Evolutionary conservation across 257 asterid species (phyloP).

Genomic region (Solanum okadae): DNA sequence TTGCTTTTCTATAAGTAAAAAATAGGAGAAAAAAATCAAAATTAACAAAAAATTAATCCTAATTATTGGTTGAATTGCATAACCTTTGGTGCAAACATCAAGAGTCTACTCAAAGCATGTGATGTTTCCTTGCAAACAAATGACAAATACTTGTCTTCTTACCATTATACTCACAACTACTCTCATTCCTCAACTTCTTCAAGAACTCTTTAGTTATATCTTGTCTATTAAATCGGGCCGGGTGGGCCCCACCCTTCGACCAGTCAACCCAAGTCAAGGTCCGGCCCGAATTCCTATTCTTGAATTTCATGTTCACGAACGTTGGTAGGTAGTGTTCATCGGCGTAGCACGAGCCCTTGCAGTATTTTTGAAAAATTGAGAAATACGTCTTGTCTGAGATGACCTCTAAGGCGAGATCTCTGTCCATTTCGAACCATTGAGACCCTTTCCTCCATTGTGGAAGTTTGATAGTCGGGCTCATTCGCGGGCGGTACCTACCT

Average conservation of each 20-base stretch:
- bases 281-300: conserved; percentile 33
- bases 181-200: conserved; percentile 44
- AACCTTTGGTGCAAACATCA: conserved; percentile 58
- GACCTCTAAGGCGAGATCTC: conserved; percentile 52
- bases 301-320: conserved; percentile 34
- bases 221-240: conserved; percentile 30
- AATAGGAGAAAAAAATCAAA: too few species aligned
- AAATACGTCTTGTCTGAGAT: conserved; percentile 42
- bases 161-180: conserved; percentile 61
- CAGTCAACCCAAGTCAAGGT: conserved; percentile 77
- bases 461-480: conserved; percentile 45
- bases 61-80: conserved; percentile 46
- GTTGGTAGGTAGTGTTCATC: conserved; percentile 89
- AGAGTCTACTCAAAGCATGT: conserved; percentile 48
- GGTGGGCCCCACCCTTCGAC: conserved; percentile 86
- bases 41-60: background rate
- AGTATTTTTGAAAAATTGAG: conserved; percentile 29
- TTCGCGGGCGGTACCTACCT: conserved; percentile 41
- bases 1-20: background rate
- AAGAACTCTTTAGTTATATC: conserved; percentile 34
- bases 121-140: conserved; percentile 74
- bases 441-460: conserved; percentile 79
- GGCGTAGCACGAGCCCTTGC: conserved; percentile 45
- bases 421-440: conserved; percentile 73
- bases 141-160: conserved; percentile 32